Evolutionary conservation across 148 eudicot genomes (phyloP).

Genomic region (Rheum nobile): DNA sequence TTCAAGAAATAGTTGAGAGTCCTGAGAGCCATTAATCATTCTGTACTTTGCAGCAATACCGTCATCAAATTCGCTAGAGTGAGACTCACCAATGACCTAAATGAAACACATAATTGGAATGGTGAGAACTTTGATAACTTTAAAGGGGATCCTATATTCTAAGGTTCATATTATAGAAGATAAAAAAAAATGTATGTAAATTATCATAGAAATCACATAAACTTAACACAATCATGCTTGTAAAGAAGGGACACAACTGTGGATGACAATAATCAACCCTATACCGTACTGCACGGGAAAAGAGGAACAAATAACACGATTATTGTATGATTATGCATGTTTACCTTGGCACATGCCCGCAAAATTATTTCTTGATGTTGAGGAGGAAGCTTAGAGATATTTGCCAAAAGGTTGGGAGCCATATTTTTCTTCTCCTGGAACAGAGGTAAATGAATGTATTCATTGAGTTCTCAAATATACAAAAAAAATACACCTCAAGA

Average conservation of each 20-base stretch:
- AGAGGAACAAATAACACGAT: not conserved
- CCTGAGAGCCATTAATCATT: conserved; percentile 37
- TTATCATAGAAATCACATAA: not conserved
- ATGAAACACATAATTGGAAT: conserved; percentile 13
- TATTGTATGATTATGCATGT: not conserved
- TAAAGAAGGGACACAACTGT: not conserved
- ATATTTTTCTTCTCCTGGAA: conserved; percentile 62
- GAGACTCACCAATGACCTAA: conserved; percentile 84
- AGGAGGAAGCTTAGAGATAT: conserved; percentile 73
- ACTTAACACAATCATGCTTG: not conserved
- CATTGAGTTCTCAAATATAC: not conserved
- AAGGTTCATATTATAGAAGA: not conserved
- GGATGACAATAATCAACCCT: not conserved
- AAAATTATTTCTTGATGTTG: conserved; percentile 83
- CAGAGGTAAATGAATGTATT: conserved; percentile 1
- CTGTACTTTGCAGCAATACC: conserved; percentile 50
- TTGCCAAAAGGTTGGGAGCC: conserved; percentile 53
- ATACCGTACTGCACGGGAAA: not conserved
- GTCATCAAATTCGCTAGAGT: conserved; percentile 46
- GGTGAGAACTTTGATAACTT: not conserved
- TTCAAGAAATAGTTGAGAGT: conserved; percentile 65
- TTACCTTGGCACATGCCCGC: conserved; percentile 59
- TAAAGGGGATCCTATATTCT: not conserved
- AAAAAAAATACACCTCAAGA: conserved; percentile 31
- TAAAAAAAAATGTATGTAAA: not conserved